phyloP scores from a whole-genome alignment of 768 basidiomycete species.

The Paxillus involutus region DNA sequence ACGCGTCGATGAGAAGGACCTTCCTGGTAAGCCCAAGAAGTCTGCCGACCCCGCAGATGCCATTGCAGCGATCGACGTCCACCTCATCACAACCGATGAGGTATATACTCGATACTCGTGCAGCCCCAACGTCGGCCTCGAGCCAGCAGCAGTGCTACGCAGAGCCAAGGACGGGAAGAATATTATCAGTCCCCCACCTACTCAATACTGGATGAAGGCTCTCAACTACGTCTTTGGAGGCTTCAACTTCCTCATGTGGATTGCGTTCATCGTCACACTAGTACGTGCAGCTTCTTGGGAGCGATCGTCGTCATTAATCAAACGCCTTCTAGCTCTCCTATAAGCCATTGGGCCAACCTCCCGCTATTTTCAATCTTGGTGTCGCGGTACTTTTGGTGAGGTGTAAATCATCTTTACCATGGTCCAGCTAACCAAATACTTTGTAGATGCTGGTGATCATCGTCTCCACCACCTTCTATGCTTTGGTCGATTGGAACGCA shows the following conservation, averaged over 20 bases:
- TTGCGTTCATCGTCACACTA: constrained; percentile 49
- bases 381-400: constrained; percentile 51
- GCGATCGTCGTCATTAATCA: constrained; percentile 1
- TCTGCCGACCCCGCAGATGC: constrained; percentile 35
- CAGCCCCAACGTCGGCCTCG: constrained; percentile 46
- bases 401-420: constrained; percentile 12
- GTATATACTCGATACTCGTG: constrained; percentile 45
- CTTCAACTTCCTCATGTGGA: constrained; percentile 57
- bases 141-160: constrained; percentile 41
- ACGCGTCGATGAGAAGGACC: constrained; percentile 35
- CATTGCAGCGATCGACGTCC: constrained; percentile 49
- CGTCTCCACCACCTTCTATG: constrained; percentile 46
- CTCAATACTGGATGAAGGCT: constrained; percentile 48
- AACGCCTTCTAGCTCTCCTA: constrained; percentile 45
- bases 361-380: constrained; percentile 46
- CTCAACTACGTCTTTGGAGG: constrained; percentile 57
- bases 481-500: constrained; percentile 51
- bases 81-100: constrained; percentile 40
- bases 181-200: constrained; percentile 47
- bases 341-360: constrained; percentile 47
- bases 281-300: constrained; percentile 25
- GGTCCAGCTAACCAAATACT: background rate
- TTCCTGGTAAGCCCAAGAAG: constrained; percentile 14
- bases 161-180: constrained; percentile 44
- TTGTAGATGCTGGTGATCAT: constrained; percentile 41